These are phyloP conservation scores for Collybiopsis luxurians DNA, from an alignment of 768 basidiomycete genomes.

Conservation along the genomic window DNA sequence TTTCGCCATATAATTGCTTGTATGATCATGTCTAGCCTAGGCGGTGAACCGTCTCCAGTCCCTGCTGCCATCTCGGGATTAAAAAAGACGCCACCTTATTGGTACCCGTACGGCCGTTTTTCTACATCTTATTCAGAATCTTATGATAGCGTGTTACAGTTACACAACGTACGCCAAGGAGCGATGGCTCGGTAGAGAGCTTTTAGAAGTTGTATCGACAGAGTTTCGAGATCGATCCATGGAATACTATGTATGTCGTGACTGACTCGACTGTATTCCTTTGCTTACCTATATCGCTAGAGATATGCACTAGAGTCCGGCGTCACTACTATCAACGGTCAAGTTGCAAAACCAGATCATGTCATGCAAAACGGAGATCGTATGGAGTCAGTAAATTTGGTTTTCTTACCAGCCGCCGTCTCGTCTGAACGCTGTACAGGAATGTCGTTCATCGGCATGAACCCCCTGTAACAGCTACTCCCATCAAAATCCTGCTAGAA, in stretches of 20 bases:
- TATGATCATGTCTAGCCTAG: conserved; percentile 1
- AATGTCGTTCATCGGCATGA: conserved; percentile 97
- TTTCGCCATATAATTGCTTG: conserved; percentile 4
- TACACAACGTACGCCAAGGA: conserved; percentile 90
- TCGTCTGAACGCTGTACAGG: conserved; percentile 36
- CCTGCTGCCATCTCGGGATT: conserved; percentile 1
- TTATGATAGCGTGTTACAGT: no score
- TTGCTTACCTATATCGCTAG: conserved; percentile 13
- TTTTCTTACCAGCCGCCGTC: conserved; percentile 1
- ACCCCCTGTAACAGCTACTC: conserved; percentile 85
- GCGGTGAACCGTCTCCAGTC: neutral
- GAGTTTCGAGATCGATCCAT: conserved; percentile 92
- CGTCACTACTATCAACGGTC: conserved; percentile 94
- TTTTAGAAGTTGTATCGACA: conserved; percentile 89
- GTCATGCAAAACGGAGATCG: conserved; percentile 85
- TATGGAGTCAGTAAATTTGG: conserved; percentile 63
- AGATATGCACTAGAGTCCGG: conserved; percentile 68
- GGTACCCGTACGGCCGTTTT: conserved; percentile 93
- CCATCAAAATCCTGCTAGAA: conserved; percentile 74
- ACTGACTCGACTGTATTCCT: neutral
- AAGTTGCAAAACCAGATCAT: conserved; percentile 73
- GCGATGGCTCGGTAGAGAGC: conserved; percentile 83
- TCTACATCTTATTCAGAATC: no score
- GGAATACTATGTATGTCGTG: conserved; percentile 86
- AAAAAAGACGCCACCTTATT: conserved; percentile 12